Evolutionary conservation across 164 flowering plant species (phyloP).

Genomic region (Vitis labrusca): DNA sequence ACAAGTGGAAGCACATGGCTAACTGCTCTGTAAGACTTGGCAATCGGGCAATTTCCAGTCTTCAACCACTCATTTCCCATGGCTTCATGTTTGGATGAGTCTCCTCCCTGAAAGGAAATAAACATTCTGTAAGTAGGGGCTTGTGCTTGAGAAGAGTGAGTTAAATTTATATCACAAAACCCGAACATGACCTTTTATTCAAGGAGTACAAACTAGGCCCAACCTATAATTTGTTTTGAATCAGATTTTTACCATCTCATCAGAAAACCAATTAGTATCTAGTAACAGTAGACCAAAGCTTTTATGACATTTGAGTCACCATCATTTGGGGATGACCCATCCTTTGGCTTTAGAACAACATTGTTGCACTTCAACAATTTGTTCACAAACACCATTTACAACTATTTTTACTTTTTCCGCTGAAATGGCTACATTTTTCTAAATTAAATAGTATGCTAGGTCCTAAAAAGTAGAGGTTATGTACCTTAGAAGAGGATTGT

Average conservation of each 20-base stretch:
- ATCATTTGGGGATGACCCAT: no score
- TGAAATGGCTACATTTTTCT: no score
- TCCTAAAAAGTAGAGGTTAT: neutral
- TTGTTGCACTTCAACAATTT: no score
- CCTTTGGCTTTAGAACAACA: no score
- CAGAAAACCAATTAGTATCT: no score
- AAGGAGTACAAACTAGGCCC: no score
- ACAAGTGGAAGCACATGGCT: slow-evolving; percentile 71
- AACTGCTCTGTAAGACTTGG: slow-evolving; percentile 77
- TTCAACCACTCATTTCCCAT: slow-evolving; percentile 69
- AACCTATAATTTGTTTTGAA: no score
- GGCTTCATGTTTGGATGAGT: slow-evolving; percentile 64
- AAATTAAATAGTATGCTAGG: neutral
- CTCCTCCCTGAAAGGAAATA: slow-evolving; percentile 35
- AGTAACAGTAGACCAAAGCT: no score
- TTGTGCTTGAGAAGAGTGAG: neutral
- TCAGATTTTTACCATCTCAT: no score
- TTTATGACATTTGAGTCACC: no score
- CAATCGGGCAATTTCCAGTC: slow-evolving; percentile 84
- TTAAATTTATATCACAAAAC: neutral
- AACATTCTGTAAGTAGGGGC: neutral
- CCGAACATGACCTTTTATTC: neutral
- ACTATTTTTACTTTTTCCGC: neutral
- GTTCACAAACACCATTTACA: no score
- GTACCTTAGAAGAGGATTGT: slow-evolving; percentile 45